These are phyloP conservation scores for Pythium brassicae DNA, from an alignment of 352 stramenopile species.

Conservation along the genomic window DNA sequence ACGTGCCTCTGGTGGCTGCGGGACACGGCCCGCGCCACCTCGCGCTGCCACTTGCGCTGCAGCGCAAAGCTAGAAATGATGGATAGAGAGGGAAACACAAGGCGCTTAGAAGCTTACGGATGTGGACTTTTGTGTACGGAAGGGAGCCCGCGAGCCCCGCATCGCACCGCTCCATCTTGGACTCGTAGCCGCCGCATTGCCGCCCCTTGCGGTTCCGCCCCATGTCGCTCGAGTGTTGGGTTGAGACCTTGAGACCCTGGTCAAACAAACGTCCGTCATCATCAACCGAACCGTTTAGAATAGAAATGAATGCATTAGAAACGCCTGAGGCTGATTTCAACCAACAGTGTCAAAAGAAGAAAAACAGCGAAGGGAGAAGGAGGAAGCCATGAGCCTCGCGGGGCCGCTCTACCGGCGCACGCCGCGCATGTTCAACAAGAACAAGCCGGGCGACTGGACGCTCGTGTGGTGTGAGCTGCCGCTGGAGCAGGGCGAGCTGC, in stretches of 20 bases:
- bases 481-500: constrained; percentile 62
- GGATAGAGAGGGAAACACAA: background rate
- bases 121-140: background rate
- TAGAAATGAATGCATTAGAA: too few species aligned
- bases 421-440: constrained; percentile 65
- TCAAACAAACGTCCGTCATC: too few species aligned
- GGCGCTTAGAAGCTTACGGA: background rate
- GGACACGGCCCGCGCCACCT: constrained; percentile 32
- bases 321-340: background rate
- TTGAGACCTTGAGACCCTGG: too few species aligned
- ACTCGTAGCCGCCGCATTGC: constrained; percentile 64
- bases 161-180: constrained; percentile 69
- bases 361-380: background rate
- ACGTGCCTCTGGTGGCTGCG: constrained; percentile 39
- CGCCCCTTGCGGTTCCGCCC: constrained; percentile 65
- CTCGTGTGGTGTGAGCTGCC: constrained; percentile 74
- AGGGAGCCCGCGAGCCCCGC: too few species aligned
- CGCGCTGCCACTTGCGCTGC: constrained; percentile 53
- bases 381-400: constrained; percentile 47
- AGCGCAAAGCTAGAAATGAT: constrained; percentile 63
- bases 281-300: too few species aligned
- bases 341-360: background rate
- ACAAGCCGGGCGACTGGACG: constrained; percentile 72
- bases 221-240: constrained; percentile 25
- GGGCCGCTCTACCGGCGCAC: constrained; percentile 69